These are phyloP conservation scores for Podaxis pistillaris DNA, from an alignment of 768 basidiomycete species.

Conservation along the genomic window DNA sequence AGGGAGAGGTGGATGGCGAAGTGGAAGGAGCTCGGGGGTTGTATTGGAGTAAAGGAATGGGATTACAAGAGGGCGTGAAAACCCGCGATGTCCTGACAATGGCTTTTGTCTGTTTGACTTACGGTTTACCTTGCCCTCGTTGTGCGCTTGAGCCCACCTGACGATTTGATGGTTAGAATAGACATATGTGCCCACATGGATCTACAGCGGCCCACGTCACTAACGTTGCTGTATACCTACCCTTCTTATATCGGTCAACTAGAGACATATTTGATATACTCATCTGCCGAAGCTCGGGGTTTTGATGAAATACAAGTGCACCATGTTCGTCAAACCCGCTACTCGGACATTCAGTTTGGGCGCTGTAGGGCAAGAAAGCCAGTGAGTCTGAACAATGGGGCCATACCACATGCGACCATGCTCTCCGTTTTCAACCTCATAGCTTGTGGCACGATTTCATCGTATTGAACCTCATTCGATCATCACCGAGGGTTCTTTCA, in stretches of 20 bases:
- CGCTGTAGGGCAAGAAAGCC: too few relatives aligned
- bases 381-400: too few relatives aligned
- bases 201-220: neutral
- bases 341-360: too few relatives aligned
- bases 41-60: constrained; percentile 75
- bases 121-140: neutral
- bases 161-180: neutral
- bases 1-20: constrained; percentile 47
- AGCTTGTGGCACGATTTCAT: too few relatives aligned
- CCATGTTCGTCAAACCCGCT: too few relatives aligned
- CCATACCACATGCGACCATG: too few relatives aligned
- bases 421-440: too few relatives aligned
- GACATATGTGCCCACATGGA: neutral
- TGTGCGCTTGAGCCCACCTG: neutral
- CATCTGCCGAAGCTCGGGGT: neutral
- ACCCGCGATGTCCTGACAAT: neutral
- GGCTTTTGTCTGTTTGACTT: neutral
- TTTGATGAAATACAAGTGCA: too few relatives aligned
- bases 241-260: neutral
- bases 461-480: too few relatives aligned
- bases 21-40: constrained; percentile 70
- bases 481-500: too few relatives aligned
- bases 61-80: constrained; percentile 52
- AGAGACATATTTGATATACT: neutral
- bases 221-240: neutral